Evolutionary conservation across 257 asterid species (phyloP), one percentile per base, ranked within the genome.

Genomic region (Capsicum pubescens): DNA sequence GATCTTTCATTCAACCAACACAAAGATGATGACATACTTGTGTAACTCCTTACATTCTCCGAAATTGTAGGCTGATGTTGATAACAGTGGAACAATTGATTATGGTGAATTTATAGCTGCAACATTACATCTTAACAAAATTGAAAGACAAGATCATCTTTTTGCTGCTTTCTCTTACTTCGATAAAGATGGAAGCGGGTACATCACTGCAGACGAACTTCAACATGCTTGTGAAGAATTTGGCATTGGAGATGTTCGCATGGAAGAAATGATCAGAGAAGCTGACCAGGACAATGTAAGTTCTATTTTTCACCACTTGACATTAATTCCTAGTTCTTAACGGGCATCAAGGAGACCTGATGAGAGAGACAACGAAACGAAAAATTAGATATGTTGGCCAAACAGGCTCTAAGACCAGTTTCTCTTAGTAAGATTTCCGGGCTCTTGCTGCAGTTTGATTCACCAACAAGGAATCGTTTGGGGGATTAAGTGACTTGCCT

Each of bases 51-150:
- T 84, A 14, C 74, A 36, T 82, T 89, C 66, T 82, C 66, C 42
- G 79, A 58, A 86, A 66, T 86, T 84, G 86, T 89, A 95, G 98
- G 98, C 98, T 5, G 98, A 95, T 86, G 95, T 93, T 66, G 98
- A 93, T 86, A 95, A 95, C 89, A 93, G 90, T 12, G 98, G 98
- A 82, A 92, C 98, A 55, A 95, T 95, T 61, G 98, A 95, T 85
- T 95, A 95, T 35, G 95, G 93, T 79, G 98, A 95, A 89, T 95
- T 95, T 83, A 86, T 95, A 68, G 98, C 98, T 52, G 98, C 98
- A 58, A 93, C 98, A 36, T 79, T 95, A 83, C 98, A 95, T 85
- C 91, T 95, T 68, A 95, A 95, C 91, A 91, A 94, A 85, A 88
- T 92, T 17, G 98, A 93, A 84, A 91, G 91, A 82, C 92, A 95